A percentile compares a stretch with the other conserved stretches of the same genome.
These are phyloP conservation scores for Candida ficus DNA, from an alignment of 805 yeast species.

Conservation along the genomic window DNA sequence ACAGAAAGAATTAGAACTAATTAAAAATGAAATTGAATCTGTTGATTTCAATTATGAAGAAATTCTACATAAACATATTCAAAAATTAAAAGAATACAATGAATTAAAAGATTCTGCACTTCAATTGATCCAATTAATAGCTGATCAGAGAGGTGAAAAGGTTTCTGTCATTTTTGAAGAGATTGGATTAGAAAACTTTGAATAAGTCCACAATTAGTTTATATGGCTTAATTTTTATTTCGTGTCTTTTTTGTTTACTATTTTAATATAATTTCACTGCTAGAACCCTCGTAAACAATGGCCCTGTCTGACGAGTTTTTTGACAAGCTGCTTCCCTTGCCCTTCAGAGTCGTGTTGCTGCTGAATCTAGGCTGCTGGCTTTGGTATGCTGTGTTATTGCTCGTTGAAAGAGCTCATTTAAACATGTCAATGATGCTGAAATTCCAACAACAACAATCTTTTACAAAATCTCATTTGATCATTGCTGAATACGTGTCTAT, in stretches of 20 bases:
- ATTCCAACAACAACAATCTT: constrained; percentile 4
- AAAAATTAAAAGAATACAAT: constrained; percentile 49
- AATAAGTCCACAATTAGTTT: too few species aligned
- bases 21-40: too few species aligned
- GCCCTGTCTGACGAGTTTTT: constrained; percentile 14
- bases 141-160: constrained; percentile 48
- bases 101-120: constrained; percentile 60
- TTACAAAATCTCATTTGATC: not conserved
- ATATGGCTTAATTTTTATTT: not conserved
- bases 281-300: too few species aligned
- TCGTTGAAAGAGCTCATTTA: not conserved
- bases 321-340: constrained; percentile 9
- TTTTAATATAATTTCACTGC: too few species aligned
- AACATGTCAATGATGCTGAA: constrained; percentile 4
- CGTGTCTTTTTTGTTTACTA: not conserved
- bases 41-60: constrained; percentile 35
- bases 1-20: constrained; percentile 7
- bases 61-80: constrained; percentile 47
- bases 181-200: constrained; percentile 33
- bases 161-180: constrained; percentile 47
- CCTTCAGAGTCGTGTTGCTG: constrained; percentile 10
- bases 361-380: constrained; percentile 11
- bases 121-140: constrained; percentile 51
- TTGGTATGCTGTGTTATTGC: constrained; percentile 7
- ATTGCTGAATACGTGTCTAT: constrained; percentile 2